A percentile compares a stretch with the other conserved stretches of the same genome.
phyloP scores from a whole-genome alignment of 495 filamentous ascomycete species.

The Podospora conica region DNA sequence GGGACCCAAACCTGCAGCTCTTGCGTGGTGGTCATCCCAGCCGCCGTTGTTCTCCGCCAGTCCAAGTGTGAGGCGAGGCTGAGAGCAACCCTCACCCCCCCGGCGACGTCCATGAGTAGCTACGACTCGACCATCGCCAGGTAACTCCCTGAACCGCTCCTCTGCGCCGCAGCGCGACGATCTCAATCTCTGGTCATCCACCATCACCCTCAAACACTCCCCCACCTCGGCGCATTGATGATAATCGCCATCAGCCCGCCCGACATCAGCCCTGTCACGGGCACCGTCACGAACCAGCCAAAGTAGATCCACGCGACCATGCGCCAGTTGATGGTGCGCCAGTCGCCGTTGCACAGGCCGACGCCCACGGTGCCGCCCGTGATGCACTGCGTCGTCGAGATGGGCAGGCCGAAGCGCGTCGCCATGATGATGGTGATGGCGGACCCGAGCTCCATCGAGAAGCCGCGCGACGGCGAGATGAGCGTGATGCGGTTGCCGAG shows the following conservation, averaged over 20 bases:
- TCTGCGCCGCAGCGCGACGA: background rate
- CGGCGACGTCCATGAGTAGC: background rate
- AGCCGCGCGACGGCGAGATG: conserved; percentile 62
- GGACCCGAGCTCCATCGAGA: conserved; percentile 62
- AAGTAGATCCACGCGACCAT: conserved; percentile 52
- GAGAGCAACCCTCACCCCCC: background rate
- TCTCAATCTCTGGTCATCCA: background rate
- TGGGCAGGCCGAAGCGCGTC: conserved; percentile 45
- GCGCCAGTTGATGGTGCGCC: conserved; percentile 54
- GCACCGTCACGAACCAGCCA: conserved; percentile 55
- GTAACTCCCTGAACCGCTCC: background rate
- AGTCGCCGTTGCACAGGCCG: conserved; percentile 52
- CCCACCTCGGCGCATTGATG: conserved; percentile 48
- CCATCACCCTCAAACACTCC: background rate
- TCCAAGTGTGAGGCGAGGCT: background rate
- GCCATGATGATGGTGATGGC: conserved; percentile 63
- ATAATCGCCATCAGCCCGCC: conserved; percentile 53
- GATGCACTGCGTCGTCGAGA: conserved; percentile 58
- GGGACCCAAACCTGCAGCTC: background rate
- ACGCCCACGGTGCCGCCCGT: conserved; percentile 57
- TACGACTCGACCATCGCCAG: background rate
- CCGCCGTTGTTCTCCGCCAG: background rate
- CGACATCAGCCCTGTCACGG: conserved; percentile 48
- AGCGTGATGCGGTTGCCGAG: conserved; percentile 68
- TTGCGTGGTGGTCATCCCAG: background rate